A percentile compares a stretch with the other conserved stretches of the same genome.
Evolutionary conservation across 2,329 filamentous ascomycete species (phyloP).

Genomic region (Alternaria infectoria): DNA sequence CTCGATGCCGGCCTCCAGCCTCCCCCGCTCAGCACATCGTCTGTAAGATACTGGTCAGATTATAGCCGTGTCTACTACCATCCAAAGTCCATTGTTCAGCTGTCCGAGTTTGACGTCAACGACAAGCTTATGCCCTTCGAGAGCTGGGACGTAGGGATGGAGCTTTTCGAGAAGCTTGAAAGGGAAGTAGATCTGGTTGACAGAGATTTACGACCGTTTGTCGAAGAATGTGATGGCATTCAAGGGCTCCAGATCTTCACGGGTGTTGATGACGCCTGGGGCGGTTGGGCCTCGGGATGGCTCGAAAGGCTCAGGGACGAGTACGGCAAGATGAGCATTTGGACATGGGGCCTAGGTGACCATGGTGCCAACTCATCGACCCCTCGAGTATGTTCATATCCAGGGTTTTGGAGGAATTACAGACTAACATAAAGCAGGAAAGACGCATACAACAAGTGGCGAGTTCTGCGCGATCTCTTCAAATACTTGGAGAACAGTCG

Average conservation of each 20-base stretch:
- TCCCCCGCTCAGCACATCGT: slow-evolving; percentile 68
- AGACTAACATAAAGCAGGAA: slow-evolving; percentile 53
- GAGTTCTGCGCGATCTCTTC: slow-evolving; percentile 76
- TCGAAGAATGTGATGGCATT: slow-evolving; percentile 91
- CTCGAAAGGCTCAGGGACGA: slow-evolving; percentile 80
- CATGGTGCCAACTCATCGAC: slow-evolving; percentile 39
- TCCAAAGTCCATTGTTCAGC: slow-evolving; percentile 82
- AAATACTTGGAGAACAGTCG: slow-evolving; percentile 71
- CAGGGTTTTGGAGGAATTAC: background rate
- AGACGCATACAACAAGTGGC: slow-evolving; percentile 69
- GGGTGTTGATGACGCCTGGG: slow-evolving; percentile 60
- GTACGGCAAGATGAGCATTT: slow-evolving; percentile 84
- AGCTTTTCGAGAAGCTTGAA: slow-evolving; percentile 53
- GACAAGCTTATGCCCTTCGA: slow-evolving; percentile 83
- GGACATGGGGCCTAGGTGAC: slow-evolving; percentile 84
- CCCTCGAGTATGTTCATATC: slow-evolving; percentile 50
- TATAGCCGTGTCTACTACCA: slow-evolving; percentile 94
- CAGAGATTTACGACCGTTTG: slow-evolving; percentile 83
- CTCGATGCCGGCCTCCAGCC: slow-evolving; percentile 74
- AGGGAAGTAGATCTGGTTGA: slow-evolving; percentile 79
- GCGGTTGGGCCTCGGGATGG: slow-evolving; percentile 54
- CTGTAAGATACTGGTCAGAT: slow-evolving; percentile 96
- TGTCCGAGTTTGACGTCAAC: slow-evolving; percentile 81
- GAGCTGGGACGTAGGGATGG: slow-evolving; percentile 58
- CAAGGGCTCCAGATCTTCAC: slow-evolving; percentile 77